Evolutionary conservation across 129 eudicot species (phyloP).

Genomic region (Flaveria bidentis): DNA sequence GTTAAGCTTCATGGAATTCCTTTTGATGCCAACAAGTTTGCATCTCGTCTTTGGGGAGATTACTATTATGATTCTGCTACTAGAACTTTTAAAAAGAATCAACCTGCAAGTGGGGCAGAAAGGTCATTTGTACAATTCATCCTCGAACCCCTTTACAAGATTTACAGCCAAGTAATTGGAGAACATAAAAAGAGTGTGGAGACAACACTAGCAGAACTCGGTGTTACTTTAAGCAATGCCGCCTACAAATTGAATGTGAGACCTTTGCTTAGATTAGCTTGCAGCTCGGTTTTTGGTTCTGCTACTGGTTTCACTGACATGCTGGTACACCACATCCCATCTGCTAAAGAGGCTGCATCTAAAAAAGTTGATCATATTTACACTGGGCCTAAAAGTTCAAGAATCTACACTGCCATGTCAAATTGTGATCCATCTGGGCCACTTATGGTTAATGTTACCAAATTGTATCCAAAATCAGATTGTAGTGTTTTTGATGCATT

Average conservation of each 20-base stretch:
- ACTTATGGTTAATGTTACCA: conserved; percentile 89
- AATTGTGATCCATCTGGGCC: conserved; percentile 87
- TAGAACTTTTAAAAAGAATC: conserved; percentile 74
- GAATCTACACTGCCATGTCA: conserved; percentile 67
- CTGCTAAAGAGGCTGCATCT: conserved; percentile 77
- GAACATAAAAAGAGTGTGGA: conserved; percentile 99
- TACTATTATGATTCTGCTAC: conserved; percentile 69
- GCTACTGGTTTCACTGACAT: conserved; percentile 99
- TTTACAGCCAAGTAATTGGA: conserved; percentile 96
- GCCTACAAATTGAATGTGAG: conserved; percentile 83
- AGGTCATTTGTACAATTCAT: conserved; percentile 92
- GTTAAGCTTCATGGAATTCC: conserved; percentile 91
- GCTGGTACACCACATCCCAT: conserved; percentile 92
- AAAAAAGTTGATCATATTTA: conserved; percentile 83
- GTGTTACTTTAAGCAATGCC: conserved; percentile 83
- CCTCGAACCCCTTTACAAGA: conserved; percentile 90
- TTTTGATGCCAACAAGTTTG: conserved; percentile 85
- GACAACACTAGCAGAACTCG: conserved; percentile 87
- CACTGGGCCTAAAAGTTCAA: conserved; percentile 78
- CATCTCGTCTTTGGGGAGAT: conserved; percentile 97
- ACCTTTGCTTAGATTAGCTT: conserved; percentile 92
- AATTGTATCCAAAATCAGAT: conserved; percentile 89
- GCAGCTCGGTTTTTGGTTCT: conserved; percentile 94
- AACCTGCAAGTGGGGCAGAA: conserved; percentile 76
- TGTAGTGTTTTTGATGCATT: conserved; percentile 99